These are phyloP conservation scores for Panicum hallii DNA, from an alignment of 202 grass and related monocot species.

Conservation along the genomic window DNA sequence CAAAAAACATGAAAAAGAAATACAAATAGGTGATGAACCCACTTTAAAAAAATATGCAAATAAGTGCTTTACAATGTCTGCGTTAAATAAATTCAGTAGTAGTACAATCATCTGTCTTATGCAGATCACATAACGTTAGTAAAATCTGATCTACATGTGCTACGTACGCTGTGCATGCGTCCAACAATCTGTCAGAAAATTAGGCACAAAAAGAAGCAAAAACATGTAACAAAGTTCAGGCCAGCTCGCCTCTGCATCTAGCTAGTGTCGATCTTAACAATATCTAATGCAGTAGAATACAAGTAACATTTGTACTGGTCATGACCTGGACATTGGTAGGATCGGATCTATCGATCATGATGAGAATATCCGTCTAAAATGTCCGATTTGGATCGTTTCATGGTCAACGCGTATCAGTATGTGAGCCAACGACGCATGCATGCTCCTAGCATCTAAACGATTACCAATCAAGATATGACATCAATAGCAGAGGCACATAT, in stretches of 20 bases:
- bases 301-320: neutral
- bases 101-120: neutral
- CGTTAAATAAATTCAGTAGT: no score
- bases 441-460: no score
- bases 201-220: neutral
- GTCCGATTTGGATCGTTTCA: neutral
- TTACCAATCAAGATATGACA: neutral
- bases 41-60: no score
- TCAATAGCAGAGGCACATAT: no score
- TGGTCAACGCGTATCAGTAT: constrained; percentile 6
- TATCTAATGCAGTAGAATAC: neutral
- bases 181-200: neutral
- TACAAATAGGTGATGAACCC: no score
- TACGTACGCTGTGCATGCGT: neutral
- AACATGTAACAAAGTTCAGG: neutral
- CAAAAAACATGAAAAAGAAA: no score
- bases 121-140: neutral
- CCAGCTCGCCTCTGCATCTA: neutral
- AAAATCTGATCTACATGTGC: neutral
- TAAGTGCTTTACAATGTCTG: no score
- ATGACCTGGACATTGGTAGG: neutral
- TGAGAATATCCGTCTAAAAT: constrained; percentile 31
- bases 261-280: neutral
- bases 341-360: no score
- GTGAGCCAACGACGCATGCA: neutral